Base-by-base conservation (phyloP, 2,329 filamentous ascomycete species). In the Aspergillus quadrilineatus region DNA sequence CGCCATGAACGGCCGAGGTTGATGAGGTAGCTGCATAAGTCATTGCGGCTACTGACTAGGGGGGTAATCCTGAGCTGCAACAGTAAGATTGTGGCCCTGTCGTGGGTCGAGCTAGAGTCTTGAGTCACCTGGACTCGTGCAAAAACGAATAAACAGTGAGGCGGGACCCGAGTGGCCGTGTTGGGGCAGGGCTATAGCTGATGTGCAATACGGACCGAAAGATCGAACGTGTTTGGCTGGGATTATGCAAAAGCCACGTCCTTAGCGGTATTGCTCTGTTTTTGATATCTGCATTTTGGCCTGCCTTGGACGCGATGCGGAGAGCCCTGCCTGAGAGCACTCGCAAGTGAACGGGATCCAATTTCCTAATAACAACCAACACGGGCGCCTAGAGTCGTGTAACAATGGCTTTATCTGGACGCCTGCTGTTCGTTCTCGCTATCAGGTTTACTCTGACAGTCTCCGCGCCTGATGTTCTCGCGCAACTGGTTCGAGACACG, bases 251-350 rank as follows among this genome's bases (percentile, higher is more conserved):
- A 66, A 72, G 70, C 69, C 68, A 71, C 69, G 69, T 73, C 69
- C 68, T 72, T 69, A 75, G 68, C 67, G 70, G 68, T 69, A 69
- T 67, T 69, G 64, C 65, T 67, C 65, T 54, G 67, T 65, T 69
- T 67, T 75, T 72, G 71, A 71, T 73, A 68, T 72, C 68, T 75
- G 74, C 74, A 76, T 76, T 67, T 76, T 76, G 73, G 65, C 72
- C 69, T 67, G 67, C 65, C 63, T 69, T 63, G 65, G 65, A 70
- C 72, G 67, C 65, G 67, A 72, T 70, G 69, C 69, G 69, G 66
- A 73, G 71, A 69, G 70, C 71, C 66, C 73, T 75, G 63, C 70
- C 71, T 62, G 72, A 73, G 71, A 73, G 71, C 72, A 65, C 66
- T 70, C 69, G 67, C 64, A 65, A 60, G 52, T 60, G 64, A 63